phyloP scores from a whole-genome alignment of 2,329 filamentous ascomycete species.

The Rhinocladiella mackenziei region DNA sequence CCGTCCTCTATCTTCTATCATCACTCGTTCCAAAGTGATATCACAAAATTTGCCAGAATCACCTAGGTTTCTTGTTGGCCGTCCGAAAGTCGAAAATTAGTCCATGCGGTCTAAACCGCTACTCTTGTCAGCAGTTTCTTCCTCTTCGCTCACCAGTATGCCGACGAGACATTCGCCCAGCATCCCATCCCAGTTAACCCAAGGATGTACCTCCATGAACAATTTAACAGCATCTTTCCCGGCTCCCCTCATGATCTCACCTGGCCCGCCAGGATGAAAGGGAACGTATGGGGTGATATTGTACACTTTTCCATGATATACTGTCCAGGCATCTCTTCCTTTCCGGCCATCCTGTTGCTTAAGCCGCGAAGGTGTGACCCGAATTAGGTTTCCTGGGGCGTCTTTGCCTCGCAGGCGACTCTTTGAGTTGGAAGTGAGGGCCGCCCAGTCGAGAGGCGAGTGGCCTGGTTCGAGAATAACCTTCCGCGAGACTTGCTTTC shows the following conservation, averaged over 20 bases:
- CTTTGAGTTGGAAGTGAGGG: constrained; percentile 58
- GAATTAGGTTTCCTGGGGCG: constrained; percentile 53
- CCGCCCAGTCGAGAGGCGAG: constrained; percentile 94
- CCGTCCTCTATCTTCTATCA: constrained; percentile 3
- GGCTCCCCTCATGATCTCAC: constrained; percentile 60
- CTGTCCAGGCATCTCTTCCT: constrained; percentile 85
- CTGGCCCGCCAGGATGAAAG: constrained; percentile 78
- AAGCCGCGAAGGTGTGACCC: constrained; percentile 78
- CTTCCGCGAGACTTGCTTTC: constrained; percentile 50
- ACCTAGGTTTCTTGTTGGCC: constrained; percentile 1
- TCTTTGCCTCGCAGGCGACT: constrained; percentile 61
- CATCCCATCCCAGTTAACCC: constrained; percentile 68
- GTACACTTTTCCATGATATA: constrained; percentile 84
- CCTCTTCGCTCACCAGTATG: constrained; percentile 56
- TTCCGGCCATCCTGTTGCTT: constrained; percentile 74
- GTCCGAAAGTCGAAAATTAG: constrained; percentile 40
- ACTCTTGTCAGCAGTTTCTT: constrained; percentile 32
- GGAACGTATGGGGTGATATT: constrained; percentile 86
- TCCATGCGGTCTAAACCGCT: constrained; percentile 57
- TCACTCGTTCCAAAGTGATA: constrained; percentile 14
- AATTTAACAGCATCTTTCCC: constrained; percentile 62
- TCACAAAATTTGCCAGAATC: too few species aligned
- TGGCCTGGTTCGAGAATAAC: constrained; percentile 84
- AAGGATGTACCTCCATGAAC: constrained; percentile 62
- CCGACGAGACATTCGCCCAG: constrained; percentile 59